Conservation (phyloP, 306 rosid species). For the Luffa acutangula region DNA sequence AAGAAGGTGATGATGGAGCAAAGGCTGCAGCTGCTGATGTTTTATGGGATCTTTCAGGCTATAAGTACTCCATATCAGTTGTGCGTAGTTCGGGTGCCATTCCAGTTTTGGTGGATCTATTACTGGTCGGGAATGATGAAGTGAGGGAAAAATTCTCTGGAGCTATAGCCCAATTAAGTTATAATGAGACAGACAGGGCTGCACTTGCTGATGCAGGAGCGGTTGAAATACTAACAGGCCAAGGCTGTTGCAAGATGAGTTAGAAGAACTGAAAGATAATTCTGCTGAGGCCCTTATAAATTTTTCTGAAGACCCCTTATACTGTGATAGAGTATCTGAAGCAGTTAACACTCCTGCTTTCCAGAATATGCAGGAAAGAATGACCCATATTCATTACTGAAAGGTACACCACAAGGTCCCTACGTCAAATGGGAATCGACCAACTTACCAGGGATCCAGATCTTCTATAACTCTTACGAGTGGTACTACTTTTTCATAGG, state of each 20-base stretch:
- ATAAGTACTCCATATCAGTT: background rate
- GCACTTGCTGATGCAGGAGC: conserved; percentile 6
- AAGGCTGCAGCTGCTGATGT: conserved; percentile 3
- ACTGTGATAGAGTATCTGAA: background rate
- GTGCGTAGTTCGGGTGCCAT: background rate
- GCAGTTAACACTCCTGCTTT: background rate
- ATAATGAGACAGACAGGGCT: background rate
- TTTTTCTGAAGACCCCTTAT: conserved; percentile 1
- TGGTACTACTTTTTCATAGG: background rate
- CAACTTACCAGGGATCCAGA: background rate
- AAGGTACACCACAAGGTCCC: background rate
- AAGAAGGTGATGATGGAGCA: background rate
- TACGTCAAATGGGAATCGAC: background rate
- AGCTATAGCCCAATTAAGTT: background rate
- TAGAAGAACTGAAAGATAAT: background rate
- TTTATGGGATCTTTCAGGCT: background rate
- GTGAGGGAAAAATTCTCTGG: background rate
- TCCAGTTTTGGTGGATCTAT: conserved; percentile 3
- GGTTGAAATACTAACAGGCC: background rate
- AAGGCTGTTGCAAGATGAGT: background rate
- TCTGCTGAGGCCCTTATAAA: background rate
- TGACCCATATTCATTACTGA: background rate
- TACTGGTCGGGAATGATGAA: background rate
- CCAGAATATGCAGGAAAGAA: background rate
- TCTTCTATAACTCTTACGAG: background rate